A percentile compares a stretch with the other conserved stretches of the same genome.
Evolutionary conservation across 495 filamentous ascomycete genomes (phyloP).

Genomic region (Lasiosphaeriaceae sp.): DNA sequence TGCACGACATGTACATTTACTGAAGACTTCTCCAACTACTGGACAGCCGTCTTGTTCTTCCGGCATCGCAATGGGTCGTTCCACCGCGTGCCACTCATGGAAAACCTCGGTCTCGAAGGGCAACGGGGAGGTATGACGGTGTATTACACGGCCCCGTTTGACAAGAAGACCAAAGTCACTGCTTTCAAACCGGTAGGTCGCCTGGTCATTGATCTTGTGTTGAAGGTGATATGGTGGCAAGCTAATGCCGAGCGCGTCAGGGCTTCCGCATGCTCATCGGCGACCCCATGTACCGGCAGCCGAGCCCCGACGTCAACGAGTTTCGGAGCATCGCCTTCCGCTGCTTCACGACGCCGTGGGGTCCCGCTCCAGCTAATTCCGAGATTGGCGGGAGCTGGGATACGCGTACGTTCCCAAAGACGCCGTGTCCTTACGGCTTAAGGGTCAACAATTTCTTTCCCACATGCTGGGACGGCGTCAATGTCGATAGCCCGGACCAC

Average conservation of each 20-base stretch:
- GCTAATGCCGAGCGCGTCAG: too few species aligned
- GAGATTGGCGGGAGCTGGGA: conserved; percentile 12
- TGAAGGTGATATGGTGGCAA: too few species aligned
- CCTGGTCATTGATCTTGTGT: too few species aligned
- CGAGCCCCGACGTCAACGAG: conserved; percentile 8
- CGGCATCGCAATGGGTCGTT: conserved; percentile 30
- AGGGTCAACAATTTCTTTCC: conserved; percentile 26
- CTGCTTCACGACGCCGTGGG: conserved; percentile 15
- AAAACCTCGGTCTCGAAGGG: conserved; percentile 9
- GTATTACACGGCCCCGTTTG: conserved; percentile 37
- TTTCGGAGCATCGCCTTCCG: conserved; percentile 14
- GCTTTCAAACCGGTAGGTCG: conserved; percentile 39
- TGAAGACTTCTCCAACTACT: conserved; percentile 35
- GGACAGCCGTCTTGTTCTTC: conserved; percentile 37
- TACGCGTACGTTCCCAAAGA: conserved; percentile 9
- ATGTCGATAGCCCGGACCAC: conserved; percentile 32
- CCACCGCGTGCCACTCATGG: conserved; percentile 30
- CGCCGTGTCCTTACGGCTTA: conserved; percentile 11
- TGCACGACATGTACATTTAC: conserved; percentile 29
- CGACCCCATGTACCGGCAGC: conserved; percentile 39
- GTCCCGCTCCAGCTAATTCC: conserved; percentile 12
- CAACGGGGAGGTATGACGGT: conserved; percentile 33
- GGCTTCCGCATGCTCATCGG: conserved; percentile 70
- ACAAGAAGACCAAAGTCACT: conserved; percentile 30
- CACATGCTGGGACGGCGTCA: conserved; percentile 16